A percentile compares a stretch with the other conserved stretches of the same genome.
Conservation (phyloP, 208 protist genomes). For the Trypanosoma theileri region DNA sequence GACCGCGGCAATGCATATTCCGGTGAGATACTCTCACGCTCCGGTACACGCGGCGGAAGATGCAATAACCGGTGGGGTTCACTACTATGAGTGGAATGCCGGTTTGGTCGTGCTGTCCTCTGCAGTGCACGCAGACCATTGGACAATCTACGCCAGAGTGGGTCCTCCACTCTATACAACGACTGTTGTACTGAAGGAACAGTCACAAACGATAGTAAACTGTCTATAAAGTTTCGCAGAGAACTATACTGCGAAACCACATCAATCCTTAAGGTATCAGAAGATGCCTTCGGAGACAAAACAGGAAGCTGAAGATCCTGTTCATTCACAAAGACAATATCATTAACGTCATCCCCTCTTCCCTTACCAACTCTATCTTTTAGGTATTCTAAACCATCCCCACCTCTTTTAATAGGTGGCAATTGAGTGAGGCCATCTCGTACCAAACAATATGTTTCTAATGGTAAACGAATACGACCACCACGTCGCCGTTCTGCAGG, state of each 20-base stretch:
- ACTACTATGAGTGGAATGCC: too few relatives aligned
- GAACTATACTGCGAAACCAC: neutral
- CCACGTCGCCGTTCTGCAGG: neutral
- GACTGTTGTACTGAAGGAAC: constrained; percentile 14
- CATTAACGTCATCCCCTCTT: neutral
- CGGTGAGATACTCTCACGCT: neutral
- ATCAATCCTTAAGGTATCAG: neutral
- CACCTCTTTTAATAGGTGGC: neutral
- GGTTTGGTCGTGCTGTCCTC: neutral
- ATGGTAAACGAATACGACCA: constrained; percentile 22
- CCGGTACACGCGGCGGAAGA: constrained; percentile 9
- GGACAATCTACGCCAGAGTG: constrained; percentile 15
- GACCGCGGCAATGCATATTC: neutral
- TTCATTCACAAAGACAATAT: constrained; percentile 21
- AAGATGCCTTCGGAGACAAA: neutral
- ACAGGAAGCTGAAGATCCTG: constrained; percentile 22
- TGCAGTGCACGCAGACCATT: constrained; percentile 12
- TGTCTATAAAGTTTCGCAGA: constrained; percentile 20
- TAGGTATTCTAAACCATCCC: neutral
- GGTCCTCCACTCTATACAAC: neutral
- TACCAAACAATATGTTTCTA: constrained; percentile 27
- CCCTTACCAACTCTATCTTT: neutral
- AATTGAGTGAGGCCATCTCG: constrained; percentile 20
- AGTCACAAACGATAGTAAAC: constrained; percentile 20
- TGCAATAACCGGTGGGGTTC: constrained; percentile 5